Conservation (phyloP, 2,329 filamentous ascomycete genomes). For the Xylariaceae sp. region DNA sequence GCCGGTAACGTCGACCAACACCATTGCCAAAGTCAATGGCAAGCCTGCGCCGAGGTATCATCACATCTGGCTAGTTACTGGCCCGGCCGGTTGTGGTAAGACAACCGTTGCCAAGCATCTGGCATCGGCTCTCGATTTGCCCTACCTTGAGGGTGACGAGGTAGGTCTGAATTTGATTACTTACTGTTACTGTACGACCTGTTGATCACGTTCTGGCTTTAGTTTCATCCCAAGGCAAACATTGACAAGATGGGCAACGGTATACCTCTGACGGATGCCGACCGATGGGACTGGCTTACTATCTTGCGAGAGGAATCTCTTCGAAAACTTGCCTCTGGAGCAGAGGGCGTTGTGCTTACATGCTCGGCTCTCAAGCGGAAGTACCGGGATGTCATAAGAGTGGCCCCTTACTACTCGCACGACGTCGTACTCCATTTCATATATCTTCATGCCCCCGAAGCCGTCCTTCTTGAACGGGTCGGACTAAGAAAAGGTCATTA, state of each 20-base stretch:
- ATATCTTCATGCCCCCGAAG: constrained; percentile 80
- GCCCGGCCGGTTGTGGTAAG: constrained; percentile 79
- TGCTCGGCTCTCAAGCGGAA: constrained; percentile 97
- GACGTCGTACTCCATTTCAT: constrained; percentile 87
- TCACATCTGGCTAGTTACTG: constrained; percentile 81
- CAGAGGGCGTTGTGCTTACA: constrained; percentile 84
- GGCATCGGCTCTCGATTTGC: constrained; percentile 62
- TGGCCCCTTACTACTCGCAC: constrained; percentile 75
- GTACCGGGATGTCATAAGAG: constrained; percentile 89
- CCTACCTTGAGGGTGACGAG: constrained; percentile 78
- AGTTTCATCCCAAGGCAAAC: constrained; percentile 78
- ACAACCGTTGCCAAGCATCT: constrained; percentile 72
- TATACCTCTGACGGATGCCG: constrained; percentile 83
- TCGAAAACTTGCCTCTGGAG: constrained; percentile 56
- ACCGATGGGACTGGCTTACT: constrained; percentile 97
- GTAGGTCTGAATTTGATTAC: constrained; percentile 51
- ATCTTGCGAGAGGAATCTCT: constrained; percentile 71
- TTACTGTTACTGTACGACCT: constrained; percentile 1
- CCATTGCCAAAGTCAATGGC: constrained; percentile 32
- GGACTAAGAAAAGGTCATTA: constrained; percentile 79
- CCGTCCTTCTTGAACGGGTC: constrained; percentile 76
- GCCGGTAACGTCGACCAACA: constrained; percentile 36
- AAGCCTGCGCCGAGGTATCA: constrained; percentile 46
- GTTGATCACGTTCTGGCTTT: constrained; percentile 10
- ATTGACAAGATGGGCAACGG: constrained; percentile 89